Evolutionary conservation across 495 filamentous ascomycete genomes (phyloP).

Genomic region (Aspergillus diversus): DNA sequence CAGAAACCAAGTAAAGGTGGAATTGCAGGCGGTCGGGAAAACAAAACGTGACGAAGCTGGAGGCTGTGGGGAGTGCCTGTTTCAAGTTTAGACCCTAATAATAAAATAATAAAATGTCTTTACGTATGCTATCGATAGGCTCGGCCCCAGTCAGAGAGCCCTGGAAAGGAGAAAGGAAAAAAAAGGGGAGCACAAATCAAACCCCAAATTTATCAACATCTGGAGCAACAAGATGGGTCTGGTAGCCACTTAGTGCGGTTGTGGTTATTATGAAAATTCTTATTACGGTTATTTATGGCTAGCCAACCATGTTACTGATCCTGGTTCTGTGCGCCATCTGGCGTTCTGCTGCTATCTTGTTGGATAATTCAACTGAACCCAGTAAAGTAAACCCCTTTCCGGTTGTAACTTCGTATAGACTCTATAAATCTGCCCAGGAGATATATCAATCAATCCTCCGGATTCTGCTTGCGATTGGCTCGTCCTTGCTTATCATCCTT

Average conservation of each 20-base stretch:
- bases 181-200: slow-evolving; percentile 19
- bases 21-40: slow-evolving; percentile 21
- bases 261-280: not conserved
- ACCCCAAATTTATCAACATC: slow-evolving; percentile 9
- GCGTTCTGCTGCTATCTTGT: slow-evolving; percentile 14
- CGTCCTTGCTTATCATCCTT: slow-evolving; percentile 19
- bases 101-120: slow-evolving; percentile 3
- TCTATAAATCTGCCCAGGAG: not conserved
- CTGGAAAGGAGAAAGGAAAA: slow-evolving; percentile 20
- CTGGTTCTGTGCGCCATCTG: slow-evolving; percentile 17
- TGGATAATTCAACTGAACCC: slow-evolving; percentile 15
- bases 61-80: slow-evolving; percentile 35
- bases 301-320: slow-evolving; percentile 12
- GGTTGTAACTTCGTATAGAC: not conserved
- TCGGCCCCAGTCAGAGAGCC: slow-evolving; percentile 14
- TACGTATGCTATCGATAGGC: slow-evolving; percentile 12
- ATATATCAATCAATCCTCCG: slow-evolving; percentile 10
- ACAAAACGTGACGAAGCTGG: slow-evolving; percentile 31
- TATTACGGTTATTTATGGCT: slow-evolving; percentile 2
- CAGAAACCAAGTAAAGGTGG: slow-evolving; percentile 24
- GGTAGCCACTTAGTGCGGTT: not conserved
- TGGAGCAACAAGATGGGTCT: slow-evolving; percentile 8
- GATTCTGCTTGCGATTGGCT: slow-evolving; percentile 14
- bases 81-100: slow-evolving; percentile 42
- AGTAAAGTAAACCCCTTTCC: not conserved